Evolutionary conservation across 2,329 filamentous ascomycete species (phyloP), one percentile per base, ranked within the genome.

Genomic region (Emergomyces orientalis): DNA sequence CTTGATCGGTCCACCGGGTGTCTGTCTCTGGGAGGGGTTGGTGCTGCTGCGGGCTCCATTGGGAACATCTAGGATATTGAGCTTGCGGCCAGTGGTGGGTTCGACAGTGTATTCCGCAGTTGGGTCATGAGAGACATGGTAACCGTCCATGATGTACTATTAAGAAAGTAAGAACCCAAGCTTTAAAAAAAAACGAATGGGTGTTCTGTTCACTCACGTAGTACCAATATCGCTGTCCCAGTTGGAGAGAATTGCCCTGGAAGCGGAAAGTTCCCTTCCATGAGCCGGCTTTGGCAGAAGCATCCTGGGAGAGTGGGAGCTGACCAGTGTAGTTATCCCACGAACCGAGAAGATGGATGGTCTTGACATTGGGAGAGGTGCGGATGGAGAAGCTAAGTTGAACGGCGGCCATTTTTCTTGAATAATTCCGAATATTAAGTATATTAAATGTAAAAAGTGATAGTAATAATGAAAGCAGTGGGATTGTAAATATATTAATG

Each of bases 241-340:
- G 83, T 82, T 93, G 87, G 71, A 97, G 85, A 65, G 90, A 93
- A 66, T 86, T 80, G 75, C 88, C 88, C 80, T 94, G 89, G 81
- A 99, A 97, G 80, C 91, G 88, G 83, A 99, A 97, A 73, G 91
- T 95, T 74, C 93, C 94, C 77, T 92, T 90, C 91, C 93, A 97
- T 70, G 89, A 89, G 74, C 91, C 91, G 63, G 88, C 86, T 83
- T 96, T 96, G 79, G 88, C 87, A 58, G 88, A 84, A 73, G 82
- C 80, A 78, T 96, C 91, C 82, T 91, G 92, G 79, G 91, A 91
- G 71, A 97, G 89, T 63, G 93, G 93, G 72, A 97, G 90, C 80
- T 97, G 93, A 69, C 91, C 90, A 70, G 85, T 83, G 85, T 99
- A 99, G 83, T 90, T 90, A 83, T 99, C 94, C 93, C 93, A 99